phyloP scores from a whole-genome alignment of 768 basidiomycete genomes.

The Tylopilus plumbeoviolaceoides region DNA sequence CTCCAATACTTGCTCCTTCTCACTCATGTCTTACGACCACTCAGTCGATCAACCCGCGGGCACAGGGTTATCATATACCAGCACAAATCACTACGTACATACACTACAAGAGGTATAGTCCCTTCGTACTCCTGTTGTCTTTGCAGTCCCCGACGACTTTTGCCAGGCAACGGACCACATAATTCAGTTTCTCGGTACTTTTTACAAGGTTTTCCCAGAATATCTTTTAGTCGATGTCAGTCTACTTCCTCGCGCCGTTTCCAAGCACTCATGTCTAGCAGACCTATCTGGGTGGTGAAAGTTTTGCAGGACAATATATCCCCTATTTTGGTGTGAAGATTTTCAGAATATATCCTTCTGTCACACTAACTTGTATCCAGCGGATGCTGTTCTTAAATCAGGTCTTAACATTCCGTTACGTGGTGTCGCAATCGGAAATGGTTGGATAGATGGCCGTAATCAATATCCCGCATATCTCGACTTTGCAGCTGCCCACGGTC shows the following conservation, averaged over 20 bases:
- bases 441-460: slow-evolving; percentile 88
- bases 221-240: slow-evolving; percentile 77
- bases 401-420: slow-evolving; percentile 57
- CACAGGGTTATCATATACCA: slow-evolving; percentile 88
- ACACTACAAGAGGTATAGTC: slow-evolving; percentile 61
- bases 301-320: slow-evolving; percentile 96
- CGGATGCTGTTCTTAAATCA: slow-evolving; percentile 69
- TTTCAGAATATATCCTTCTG: neutral
- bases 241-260: slow-evolving; percentile 10
- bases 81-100: slow-evolving; percentile 81
- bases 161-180: slow-evolving; percentile 71
- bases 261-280: slow-evolving; percentile 31
- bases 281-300: slow-evolving; percentile 97
- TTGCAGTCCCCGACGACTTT: neutral
- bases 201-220: slow-evolving; percentile 91
- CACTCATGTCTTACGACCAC: slow-evolving; percentile 7
- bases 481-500: slow-evolving; percentile 73
- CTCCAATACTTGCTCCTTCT: neutral
- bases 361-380: slow-evolving; percentile 37
- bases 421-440: slow-evolving; percentile 92
- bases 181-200: slow-evolving; percentile 80
- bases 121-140: neutral
- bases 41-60: slow-evolving; percentile 97
- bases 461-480: slow-evolving; percentile 93
- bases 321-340: slow-evolving; percentile 76